phyloP scores from a whole-genome alignment of 768 basidiomycete species.

The Piloderma croceum region DNA sequence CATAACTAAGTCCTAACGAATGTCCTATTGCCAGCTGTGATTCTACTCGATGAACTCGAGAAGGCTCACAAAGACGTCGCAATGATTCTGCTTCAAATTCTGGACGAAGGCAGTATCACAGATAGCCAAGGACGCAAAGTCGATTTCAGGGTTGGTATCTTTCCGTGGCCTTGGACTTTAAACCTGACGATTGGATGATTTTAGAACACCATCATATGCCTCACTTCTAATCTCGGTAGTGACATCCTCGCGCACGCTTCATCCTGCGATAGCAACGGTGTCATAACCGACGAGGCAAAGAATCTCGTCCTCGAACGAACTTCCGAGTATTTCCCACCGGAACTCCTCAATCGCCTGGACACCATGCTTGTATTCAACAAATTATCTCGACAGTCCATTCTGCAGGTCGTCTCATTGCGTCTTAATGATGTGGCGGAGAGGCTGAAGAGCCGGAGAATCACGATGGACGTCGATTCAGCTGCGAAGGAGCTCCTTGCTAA shows the following conservation, averaged over 20 bases:
- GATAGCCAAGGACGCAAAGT: conserved; percentile 91
- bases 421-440: conserved; percentile 68
- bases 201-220: conserved; percentile 85
- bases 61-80: conserved; percentile 90
- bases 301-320: conserved; percentile 70
- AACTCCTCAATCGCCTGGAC: conserved; percentile 85
- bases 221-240: conserved; percentile 84
- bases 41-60: conserved; percentile 62
- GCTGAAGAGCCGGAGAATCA: conserved; percentile 60
- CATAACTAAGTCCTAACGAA: not conserved
- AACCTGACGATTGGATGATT: not conserved
- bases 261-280: conserved; percentile 57
- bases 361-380: conserved; percentile 90
- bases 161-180: not conserved
- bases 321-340: conserved; percentile 80
- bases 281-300: conserved; percentile 56
- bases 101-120: conserved; percentile 86
- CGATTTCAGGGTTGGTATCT: conserved; percentile 70
- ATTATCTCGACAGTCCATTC: conserved; percentile 64
- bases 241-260: conserved; percentile 68
- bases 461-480: conserved; percentile 57
- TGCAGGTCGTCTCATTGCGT: conserved; percentile 74
- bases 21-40: conserved; percentile 38
- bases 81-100: conserved; percentile 85
- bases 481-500: conserved; percentile 66